Evolutionary conservation across 768 basidiomycete genomes (phyloP), one percentile per base, ranked within the genome.

Genomic region (Auriculariales sp.): DNA sequence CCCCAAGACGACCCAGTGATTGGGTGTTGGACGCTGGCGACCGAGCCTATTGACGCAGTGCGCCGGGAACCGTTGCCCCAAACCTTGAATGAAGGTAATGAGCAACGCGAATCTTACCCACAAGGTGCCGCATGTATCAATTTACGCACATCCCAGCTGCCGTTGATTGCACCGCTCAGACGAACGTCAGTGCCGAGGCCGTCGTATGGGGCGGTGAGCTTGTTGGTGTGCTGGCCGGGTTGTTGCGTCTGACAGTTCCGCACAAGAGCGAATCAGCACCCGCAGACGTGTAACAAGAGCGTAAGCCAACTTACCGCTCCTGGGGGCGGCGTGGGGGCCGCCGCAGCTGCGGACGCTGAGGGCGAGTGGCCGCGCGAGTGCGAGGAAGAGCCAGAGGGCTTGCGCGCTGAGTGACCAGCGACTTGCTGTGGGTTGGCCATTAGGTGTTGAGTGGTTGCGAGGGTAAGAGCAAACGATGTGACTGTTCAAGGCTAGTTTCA

Each of bases 61-160:
- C 78, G 70, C 57, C 69, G 72, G 3, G 78, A 71, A 27, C 67
- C 58, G 55, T 73, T 66, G 46, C 68, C 69, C 81, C 81, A 83
- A 49, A 81, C 77, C 81, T 82, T 57, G 54, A 55, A 52, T 51
- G 46, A 53, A 22, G 54, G 49, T 49, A 42, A 55, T 39, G 49
- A 12, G 34, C 22, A 24, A 28, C 36, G 31, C 11, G 28, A 29
- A 56, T 36, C 34, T 27, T 36, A 48, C 44, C 10, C 51, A 66
- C 11, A 14, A 27, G 2, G 19, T 28, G 28, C n/a, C n/a, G n/a
- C n/a, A n/a, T n/a, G n/a, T n/a, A n/a, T n/a, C n/a, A n/a, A n/a
- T n/a, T n/a, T n/a, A 31, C 73, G 45, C 50, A 76, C 82, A 74
- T 82, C 79, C 81, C 82, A 83, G 36, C 80, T 76, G 46, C 77